Base-by-base conservation (phyloP, 495 filamentous ascomycete genomes). In the Lasiosphaeria ovina region DNA sequence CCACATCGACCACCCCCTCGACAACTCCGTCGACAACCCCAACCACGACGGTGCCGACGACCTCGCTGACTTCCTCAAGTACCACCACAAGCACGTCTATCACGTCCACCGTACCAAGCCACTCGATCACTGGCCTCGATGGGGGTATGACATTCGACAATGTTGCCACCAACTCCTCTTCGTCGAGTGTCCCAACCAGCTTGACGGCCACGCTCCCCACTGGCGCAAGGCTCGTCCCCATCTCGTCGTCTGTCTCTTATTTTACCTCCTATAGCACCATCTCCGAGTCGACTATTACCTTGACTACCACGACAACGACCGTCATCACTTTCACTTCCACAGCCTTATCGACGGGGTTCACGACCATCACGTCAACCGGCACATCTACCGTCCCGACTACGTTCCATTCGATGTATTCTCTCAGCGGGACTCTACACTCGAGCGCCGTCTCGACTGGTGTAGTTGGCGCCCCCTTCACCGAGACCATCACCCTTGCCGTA, bases 211-310 rank as follows among this genome's bases (percentile, higher is more conserved):
- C 32, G 4, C 60, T 65, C 11, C 58, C 58, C 6, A 61, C 56
- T 32, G 61, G 59, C 36, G 57, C 54, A 0, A 31, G 6, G 32
- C 4, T 60, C 32, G 9, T 61, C 4, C 51, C 63, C 3, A 55
- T 66, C 31, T 58, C 57, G 0, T 17, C 24, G 2, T 64, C 49
- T 0, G 50, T 62, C 10, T 66, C 61, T 31, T 56, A 9, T 14
- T 66, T 62, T 11, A 67, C 63, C 31, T 55, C 31, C 14, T 56
- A 57, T 6, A 51, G 57, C 44, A 67, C 65, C 34, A 34, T 59
- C 8, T 49, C 56, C 0, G 17, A 54, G 2, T 54, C 65, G 14
- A 59, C 63, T 0, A 55, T 6, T 16, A 62, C 59, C 7, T 36
- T 42, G 8, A 57, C 44, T 6, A 53, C 16, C 10, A 65, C 60